Base-by-base conservation (phyloP, 192 early-diverging fungal species). In the Radiomyces spectabilis region DNA sequence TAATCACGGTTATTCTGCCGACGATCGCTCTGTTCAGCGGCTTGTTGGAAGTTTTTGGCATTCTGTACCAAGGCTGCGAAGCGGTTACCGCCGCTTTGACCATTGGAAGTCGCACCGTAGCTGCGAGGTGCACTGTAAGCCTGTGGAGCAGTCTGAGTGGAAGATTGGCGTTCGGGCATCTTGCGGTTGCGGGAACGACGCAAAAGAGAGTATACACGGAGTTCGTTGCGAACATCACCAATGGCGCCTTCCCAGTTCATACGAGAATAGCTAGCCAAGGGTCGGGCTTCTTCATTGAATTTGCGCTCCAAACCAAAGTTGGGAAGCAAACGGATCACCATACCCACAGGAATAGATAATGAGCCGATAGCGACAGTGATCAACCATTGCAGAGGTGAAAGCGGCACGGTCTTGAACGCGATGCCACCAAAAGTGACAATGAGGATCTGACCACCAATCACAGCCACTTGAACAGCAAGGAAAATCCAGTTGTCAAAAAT, bases 401-500 rank as follows among this genome's bases (percentile, higher is more conserved):
- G 75, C 6, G 79, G 71, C 15, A 76, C 71, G 5, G 90, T 88
- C 51, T 90, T 87, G 78, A 98, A 98, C 31, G 89, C 92, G 25
- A 81, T 68, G 34, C 95, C 89, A 51, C 90, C 93, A 68, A 86
- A 95, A 41, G 80, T 63, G 38, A 98, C 83, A 63, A 98, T 93
- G 39, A 92, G 51, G 61, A 78, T 79, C 76, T 98, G 95, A 33
- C 82, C 70, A 25, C 67, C 49, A 25, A 92, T 56, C 25, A 93
- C 85, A 33, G 84, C 60, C 13, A 86, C 37, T 57, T 93, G 79
- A 51, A 98, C 84, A 29, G 74, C 41, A 41, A 88, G 62, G 64
- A 98, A 97, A 51, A 86, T 82, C 46, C 75, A 76, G 74, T 98
- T 93, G 50, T 78, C 55, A 55, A 74, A 71, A 57, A 97, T 76